phyloP scores from a whole-genome alignment of 805 yeast species.

The Grigorovia humatica region DNA sequence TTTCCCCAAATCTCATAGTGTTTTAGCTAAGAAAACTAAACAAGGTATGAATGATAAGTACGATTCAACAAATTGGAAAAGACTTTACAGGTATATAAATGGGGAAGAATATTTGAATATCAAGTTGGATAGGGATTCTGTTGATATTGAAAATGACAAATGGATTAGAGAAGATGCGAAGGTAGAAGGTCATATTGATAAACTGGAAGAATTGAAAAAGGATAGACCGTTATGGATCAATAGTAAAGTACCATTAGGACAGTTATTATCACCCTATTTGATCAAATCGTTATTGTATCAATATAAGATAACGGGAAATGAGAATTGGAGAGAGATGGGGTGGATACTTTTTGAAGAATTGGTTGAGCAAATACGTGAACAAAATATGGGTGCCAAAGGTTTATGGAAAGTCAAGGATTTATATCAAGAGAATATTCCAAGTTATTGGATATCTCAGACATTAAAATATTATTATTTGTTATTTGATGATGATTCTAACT shows the following conservation, averaged over 20 bases:
- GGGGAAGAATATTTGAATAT: slow-evolving; percentile 4
- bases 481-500: slow-evolving; percentile 34
- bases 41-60: neutral
- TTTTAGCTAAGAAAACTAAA: neutral
- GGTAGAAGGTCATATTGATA: slow-evolving; percentile 8
- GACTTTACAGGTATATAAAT: slow-evolving; percentile 2
- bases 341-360: slow-evolving; percentile 37
- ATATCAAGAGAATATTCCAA: slow-evolving; percentile 32
- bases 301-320: slow-evolving; percentile 51
- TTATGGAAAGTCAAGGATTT: slow-evolving; percentile 30
- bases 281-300: slow-evolving; percentile 50
- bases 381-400: slow-evolving; percentile 31
- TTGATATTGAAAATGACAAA: slow-evolving; percentile 3
- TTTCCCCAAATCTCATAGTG: slow-evolving; percentile 2
- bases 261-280: slow-evolving; percentile 48
- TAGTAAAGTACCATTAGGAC: slow-evolving; percentile 15
- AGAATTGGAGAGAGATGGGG: slow-evolving; percentile 46
- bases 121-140: slow-evolving; percentile 4
- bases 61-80: neutral
- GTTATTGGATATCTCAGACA: slow-evolving; percentile 51
- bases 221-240: slow-evolving; percentile 28
- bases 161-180: slow-evolving; percentile 8
- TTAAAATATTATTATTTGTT: slow-evolving; percentile 45
- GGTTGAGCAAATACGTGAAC: slow-evolving; percentile 21
- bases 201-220: slow-evolving; percentile 6